phyloP scores from a whole-genome alignment of 148 eudicot genomes.

The Vaccinium vitisidaea region DNA sequence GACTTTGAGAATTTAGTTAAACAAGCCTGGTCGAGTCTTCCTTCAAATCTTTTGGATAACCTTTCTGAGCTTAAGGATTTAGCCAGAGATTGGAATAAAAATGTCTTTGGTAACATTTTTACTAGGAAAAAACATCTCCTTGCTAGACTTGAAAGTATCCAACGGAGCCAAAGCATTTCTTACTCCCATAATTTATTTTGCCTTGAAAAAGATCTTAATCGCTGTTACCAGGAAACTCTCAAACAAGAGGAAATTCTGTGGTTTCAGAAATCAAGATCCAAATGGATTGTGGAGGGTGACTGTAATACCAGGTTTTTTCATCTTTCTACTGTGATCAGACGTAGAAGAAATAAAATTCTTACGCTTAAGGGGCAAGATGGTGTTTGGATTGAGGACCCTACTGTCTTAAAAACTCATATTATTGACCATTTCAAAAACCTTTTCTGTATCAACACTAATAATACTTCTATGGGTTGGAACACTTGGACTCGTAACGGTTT shows the following conservation, averaged over 20 bases:
- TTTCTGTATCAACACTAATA: too few relatives aligned
- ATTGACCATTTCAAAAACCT: too few relatives aligned
- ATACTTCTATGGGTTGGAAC: too few relatives aligned
- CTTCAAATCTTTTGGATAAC: too few relatives aligned
- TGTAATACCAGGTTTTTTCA: background rate
- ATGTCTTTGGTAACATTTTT: background rate
- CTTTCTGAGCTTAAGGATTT: background rate
- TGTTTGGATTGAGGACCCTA: background rate
- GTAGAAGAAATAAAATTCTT: background rate
- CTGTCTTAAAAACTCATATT: too few relatives aligned
- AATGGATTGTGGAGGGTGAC: background rate
- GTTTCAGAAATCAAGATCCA: background rate
- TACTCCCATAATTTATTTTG: background rate
- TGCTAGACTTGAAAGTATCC: background rate
- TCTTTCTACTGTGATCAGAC: background rate
- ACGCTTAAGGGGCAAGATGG: rapidly evolving
- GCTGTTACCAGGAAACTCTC: background rate
- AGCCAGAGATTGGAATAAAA: background rate
- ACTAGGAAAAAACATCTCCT: background rate
- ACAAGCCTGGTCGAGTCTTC: too few relatives aligned
- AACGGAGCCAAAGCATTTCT: too few relatives aligned
- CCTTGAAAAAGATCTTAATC: background rate
- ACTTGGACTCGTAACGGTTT: too few relatives aligned
- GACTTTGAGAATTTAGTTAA: background rate
- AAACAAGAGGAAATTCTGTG: background rate